Percentiles rank a stretch among this genome's conserved stretches.
Evolutionary conservation across 106 monocot species (phyloP).

Genomic region (Dendrobium huoshanense): DNA sequence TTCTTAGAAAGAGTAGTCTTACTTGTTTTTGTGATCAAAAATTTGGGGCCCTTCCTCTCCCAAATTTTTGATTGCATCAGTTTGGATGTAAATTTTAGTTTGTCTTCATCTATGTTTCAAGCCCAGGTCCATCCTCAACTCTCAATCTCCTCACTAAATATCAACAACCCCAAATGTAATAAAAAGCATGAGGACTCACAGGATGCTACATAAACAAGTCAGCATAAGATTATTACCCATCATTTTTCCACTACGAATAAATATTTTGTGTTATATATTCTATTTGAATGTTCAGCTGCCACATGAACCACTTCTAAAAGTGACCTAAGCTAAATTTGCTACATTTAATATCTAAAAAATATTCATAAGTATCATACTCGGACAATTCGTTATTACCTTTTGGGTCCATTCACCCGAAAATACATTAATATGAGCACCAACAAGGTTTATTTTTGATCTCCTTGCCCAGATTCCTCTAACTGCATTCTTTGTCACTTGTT

Average conservation of each 20-base stretch:
- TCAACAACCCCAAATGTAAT: not conserved
- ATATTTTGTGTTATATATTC: not conserved
- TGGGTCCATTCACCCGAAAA: slow-evolving; percentile 99
- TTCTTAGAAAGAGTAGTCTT: no score
- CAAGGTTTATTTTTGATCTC: slow-evolving; percentile 82
- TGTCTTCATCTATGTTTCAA: not conserved
- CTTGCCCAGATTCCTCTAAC: slow-evolving; percentile 92
- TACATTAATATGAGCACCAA: slow-evolving; percentile 98
- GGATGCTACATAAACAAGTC: not conserved
- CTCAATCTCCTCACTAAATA: not conserved
- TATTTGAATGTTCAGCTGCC: not conserved
- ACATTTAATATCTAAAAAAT: not conserved
- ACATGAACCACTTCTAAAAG: not conserved
- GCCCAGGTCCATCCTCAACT: not conserved
- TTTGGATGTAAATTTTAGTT: not conserved
- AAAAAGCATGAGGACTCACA: not conserved
- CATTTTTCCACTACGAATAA: not conserved
- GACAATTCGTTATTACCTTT: slow-evolving; percentile 38
- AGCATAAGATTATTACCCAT: not conserved
- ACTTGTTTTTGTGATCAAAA: no score
- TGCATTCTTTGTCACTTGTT: slow-evolving; percentile 90
- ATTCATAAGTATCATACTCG: not conserved
- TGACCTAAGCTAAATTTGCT: not conserved
- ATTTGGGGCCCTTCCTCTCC: no score
- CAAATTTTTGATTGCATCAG: no score